Conservation (phyloP, 345 rosid genomes). For the Syzygium grande region DNA sequence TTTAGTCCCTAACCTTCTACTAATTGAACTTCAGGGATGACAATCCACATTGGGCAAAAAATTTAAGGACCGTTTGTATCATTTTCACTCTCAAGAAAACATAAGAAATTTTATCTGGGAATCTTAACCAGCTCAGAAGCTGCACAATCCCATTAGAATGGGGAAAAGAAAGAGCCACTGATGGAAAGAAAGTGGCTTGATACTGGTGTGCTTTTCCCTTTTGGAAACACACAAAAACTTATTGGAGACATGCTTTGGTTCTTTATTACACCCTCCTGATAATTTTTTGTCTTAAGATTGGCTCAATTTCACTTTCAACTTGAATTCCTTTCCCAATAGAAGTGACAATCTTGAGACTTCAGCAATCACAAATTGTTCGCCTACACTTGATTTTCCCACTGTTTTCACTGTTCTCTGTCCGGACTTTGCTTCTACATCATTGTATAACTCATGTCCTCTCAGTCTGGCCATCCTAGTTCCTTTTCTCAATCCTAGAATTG, state of each 20-base stretch:
- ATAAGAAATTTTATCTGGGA: background rate
- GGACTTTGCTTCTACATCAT: background rate
- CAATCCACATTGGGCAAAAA: no score
- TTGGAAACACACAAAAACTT: background rate
- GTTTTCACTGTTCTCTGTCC: background rate
- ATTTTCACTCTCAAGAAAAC: background rate
- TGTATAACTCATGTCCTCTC: conserved; percentile 13
- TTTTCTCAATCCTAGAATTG: conserved; percentile 35
- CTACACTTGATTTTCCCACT: background rate
- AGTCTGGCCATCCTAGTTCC: background rate
- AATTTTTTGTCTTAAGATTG: background rate
- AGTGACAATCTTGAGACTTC: conserved; percentile 9
- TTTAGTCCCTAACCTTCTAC: no score
- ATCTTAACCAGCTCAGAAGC: background rate
- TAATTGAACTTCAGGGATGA: no score
- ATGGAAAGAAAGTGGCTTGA: background rate
- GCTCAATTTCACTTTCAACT: conserved; percentile 19
- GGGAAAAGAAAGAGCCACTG: background rate
- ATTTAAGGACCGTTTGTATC: no score
- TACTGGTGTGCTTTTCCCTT: background rate
- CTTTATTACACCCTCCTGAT: background rate
- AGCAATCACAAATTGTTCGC: background rate
- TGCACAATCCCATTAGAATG: background rate
- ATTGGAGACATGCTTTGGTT: background rate
- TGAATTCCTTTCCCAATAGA: conserved; percentile 31